phyloP scores from a whole-genome alignment of 768 basidiomycete species.

The Russula sp. region DNA sequence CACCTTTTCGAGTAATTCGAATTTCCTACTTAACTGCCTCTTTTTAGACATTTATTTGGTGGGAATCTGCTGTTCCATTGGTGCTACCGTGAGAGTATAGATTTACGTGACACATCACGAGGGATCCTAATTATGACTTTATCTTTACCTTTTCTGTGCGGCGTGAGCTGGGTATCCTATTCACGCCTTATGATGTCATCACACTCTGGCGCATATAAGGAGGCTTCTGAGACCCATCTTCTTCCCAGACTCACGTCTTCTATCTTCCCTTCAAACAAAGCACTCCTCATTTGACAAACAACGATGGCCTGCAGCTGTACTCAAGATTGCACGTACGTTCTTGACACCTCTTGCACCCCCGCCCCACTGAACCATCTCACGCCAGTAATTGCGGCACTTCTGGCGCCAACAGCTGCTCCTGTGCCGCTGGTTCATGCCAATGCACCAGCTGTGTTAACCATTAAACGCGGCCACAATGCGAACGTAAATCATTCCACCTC shows the following conservation, averaged over 20 bases:
- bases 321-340: slow-evolving; percentile 14
- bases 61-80: too few relatives aligned
- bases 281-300: not conserved
- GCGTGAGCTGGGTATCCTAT: not conserved
- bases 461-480: slow-evolving; percentile 11
- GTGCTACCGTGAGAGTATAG: too few relatives aligned
- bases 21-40: too few relatives aligned
- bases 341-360: not conserved
- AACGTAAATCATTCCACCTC: not conserved
- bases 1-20: too few relatives aligned
- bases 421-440: slow-evolving; percentile 13
- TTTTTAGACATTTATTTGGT: too few relatives aligned
- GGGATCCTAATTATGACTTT: too few relatives aligned
- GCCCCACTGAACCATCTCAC: not conserved
- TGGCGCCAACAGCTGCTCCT: slow-evolving; percentile 14
- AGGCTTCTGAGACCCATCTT: too few relatives aligned
- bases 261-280: not conserved
- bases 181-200: slow-evolving; percentile 7
- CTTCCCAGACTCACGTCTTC: slow-evolving; percentile 3
- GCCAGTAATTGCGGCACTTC: slow-evolving; percentile 17
- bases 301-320: slow-evolving; percentile 22
- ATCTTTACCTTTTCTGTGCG: too few relatives aligned
- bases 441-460: slow-evolving; percentile 25
- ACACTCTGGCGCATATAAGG: slow-evolving; percentile 2
- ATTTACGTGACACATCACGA: not conserved